Conservation (phyloP, 805 yeast species). For the Ogataea nakhonphanomensis region DNA sequence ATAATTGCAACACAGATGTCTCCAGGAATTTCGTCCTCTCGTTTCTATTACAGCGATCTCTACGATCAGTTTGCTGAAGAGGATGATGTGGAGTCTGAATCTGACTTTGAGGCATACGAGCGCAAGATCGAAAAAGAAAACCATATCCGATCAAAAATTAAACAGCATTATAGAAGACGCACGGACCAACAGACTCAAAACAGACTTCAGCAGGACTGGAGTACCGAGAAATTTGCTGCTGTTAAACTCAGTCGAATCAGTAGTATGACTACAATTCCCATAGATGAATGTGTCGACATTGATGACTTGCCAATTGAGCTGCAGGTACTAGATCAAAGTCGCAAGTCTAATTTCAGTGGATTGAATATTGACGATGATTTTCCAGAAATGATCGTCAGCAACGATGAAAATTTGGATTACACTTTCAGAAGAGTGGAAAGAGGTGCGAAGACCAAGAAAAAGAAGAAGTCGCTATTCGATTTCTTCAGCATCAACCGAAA, state of each 20-base stretch:
- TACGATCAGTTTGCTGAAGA: conserved; percentile 20
- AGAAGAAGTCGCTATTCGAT: background rate
- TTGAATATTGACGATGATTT: conserved; percentile 8
- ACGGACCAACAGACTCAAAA: background rate
- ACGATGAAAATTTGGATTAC: conserved; percentile 31
- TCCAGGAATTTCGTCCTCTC: conserved; percentile 2
- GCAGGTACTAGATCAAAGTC: conserved; percentile 13
- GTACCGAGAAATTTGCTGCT: background rate
- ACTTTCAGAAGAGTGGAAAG: conserved; percentile 21
- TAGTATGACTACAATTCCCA: conserved; percentile 22
- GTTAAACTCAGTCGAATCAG: background rate
- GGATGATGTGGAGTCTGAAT: conserved; percentile 6
- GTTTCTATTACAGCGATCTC: conserved; percentile 23
- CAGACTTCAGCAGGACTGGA: background rate
- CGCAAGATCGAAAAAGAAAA: conserved; percentile 26
- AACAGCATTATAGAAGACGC: background rate
- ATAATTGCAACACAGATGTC: background rate
- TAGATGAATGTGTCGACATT: conserved; percentile 29
- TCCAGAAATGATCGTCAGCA: conserved; percentile 30
- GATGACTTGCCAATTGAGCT: conserved; percentile 30
- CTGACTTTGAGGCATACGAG: conserved; percentile 33
- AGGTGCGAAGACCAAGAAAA: background rate
- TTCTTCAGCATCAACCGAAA: conserved; percentile 20
- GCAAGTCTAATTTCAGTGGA: background rate
- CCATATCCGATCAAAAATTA: conserved; percentile 19